Conservation (phyloP, 1,139 yeast genomes). For the Geotrichum klebahnii region DNA sequence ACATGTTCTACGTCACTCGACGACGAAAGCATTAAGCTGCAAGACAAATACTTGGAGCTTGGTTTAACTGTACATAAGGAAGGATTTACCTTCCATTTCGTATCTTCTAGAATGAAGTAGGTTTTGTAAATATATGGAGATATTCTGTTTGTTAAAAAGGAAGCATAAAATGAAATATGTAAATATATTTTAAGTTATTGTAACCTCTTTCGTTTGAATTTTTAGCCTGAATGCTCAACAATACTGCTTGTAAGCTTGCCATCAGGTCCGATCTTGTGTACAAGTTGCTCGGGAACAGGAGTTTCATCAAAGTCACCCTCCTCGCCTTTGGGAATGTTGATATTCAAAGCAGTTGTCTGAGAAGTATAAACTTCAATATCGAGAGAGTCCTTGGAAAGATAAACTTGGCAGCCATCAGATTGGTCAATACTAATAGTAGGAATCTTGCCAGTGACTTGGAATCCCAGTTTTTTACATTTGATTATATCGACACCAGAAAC, state of each 20-base stretch:
- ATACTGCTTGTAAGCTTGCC: constrained; percentile 50
- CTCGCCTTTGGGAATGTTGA: constrained; percentile 66
- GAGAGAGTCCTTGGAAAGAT: constrained; percentile 66
- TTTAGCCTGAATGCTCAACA: constrained; percentile 57
- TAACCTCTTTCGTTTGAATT: background rate
- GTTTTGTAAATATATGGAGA: too few species aligned
- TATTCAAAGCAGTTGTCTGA: constrained; percentile 76
- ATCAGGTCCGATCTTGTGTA: constrained; percentile 49
- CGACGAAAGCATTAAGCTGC: constrained; percentile 29
- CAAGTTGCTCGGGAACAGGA: constrained; percentile 85
- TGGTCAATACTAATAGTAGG: constrained; percentile 87
- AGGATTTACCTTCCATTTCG: too few species aligned
- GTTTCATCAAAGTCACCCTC: constrained; percentile 65
- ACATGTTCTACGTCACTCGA: constrained; percentile 84
- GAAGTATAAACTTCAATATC: constrained; percentile 76
- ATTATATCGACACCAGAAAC: constrained; percentile 87
- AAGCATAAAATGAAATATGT: background rate
- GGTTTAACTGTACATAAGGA: too few species aligned
- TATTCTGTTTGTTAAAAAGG: background rate
- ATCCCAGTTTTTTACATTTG: constrained; percentile 73
- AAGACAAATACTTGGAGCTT: background rate
- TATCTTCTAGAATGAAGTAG: too few species aligned
- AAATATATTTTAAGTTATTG: background rate
- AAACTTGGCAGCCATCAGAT: constrained; percentile 79
- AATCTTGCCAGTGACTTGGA: constrained; percentile 74